A percentile compares a stretch with the other conserved stretches of the same genome.
phyloP scores from a whole-genome alignment of 1,139 yeast genomes.

The Meyerozyma elateridarum region DNA sequence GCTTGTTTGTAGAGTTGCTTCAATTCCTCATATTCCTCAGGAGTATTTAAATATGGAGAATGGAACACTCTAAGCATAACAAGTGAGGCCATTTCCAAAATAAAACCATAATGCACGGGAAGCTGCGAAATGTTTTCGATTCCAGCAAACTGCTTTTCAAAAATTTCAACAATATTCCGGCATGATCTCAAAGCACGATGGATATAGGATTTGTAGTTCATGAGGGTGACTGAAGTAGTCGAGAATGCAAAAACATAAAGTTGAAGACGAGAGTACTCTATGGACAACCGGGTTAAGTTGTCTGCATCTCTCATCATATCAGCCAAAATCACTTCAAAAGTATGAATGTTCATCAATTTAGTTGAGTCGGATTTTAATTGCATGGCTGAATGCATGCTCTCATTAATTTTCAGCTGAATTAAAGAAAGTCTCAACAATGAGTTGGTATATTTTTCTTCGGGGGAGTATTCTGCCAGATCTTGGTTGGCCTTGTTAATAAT shows the following conservation, averaged over 20 bases:
- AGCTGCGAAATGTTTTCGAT: constrained; percentile 26
- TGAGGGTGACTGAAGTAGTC: constrained; percentile 22
- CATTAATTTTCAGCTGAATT: constrained; percentile 40
- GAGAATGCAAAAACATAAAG: constrained; percentile 36
- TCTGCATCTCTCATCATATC: constrained; percentile 26
- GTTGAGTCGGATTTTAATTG: constrained; percentile 19
- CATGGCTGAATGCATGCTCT: constrained; percentile 32
- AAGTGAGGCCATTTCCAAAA: constrained; percentile 32
- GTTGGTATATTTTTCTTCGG: constrained; percentile 34
- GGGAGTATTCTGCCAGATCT: constrained; percentile 7
- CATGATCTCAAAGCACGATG: constrained; percentile 30
- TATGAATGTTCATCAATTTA: constrained; percentile 35
- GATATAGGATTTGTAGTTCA: constrained; percentile 28
- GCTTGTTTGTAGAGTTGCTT: constrained; percentile 26
- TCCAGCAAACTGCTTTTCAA: constrained; percentile 20
- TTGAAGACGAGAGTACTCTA: constrained; percentile 39
- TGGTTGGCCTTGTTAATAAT: constrained; percentile 31
- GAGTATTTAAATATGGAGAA: constrained; percentile 30
- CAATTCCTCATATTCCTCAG: constrained; percentile 27
- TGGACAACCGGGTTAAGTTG: constrained; percentile 30
- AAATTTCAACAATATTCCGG: constrained; percentile 22
- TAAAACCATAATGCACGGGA: constrained; percentile 40
- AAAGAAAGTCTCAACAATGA: constrained; percentile 37
- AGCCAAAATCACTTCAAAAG: constrained; percentile 40
- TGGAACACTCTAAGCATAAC: constrained; percentile 32